These are phyloP conservation scores for Talaromyces sp. DNA, from an alignment of 2,329 filamentous ascomycete species.

Conservation along the genomic window DNA sequence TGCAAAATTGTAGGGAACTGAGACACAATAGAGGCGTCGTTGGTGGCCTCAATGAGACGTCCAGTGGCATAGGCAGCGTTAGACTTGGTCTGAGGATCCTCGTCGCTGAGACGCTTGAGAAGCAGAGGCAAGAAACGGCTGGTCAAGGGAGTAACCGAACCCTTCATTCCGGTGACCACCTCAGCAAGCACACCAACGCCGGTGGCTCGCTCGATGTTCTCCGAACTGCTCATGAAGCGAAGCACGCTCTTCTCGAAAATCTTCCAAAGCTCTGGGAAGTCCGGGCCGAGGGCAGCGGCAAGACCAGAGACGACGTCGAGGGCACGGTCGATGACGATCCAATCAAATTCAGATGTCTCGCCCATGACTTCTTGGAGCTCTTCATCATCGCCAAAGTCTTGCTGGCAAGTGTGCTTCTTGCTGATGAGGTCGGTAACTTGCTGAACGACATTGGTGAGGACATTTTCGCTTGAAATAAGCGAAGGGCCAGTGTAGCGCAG, in stretches of 20 bases:
- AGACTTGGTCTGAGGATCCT: constrained; percentile 86
- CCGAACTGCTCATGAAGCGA: constrained; percentile 79
- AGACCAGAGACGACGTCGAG: constrained; percentile 85
- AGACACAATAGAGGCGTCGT: constrained; percentile 64
- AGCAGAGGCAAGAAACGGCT: constrained; percentile 69
- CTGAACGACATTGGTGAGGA: constrained; percentile 70
- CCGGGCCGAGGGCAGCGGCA: constrained; percentile 70
- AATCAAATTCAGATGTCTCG: constrained; percentile 92
- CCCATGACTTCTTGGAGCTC: constrained; percentile 67
- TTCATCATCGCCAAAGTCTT: constrained; percentile 76
- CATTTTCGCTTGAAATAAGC: constrained; percentile 66
- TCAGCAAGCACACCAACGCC: constrained; percentile 90
- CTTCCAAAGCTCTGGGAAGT: constrained; percentile 88
- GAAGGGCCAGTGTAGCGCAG: constrained; percentile 87
- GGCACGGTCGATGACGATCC: constrained; percentile 91
- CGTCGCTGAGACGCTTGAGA: constrained; percentile 79
- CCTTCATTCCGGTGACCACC: constrained; percentile 77
- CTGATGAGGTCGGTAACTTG: constrained; percentile 74
- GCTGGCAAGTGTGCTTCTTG: constrained; percentile 86
- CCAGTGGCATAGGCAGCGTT: constrained; percentile 92
- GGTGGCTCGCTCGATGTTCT: constrained; percentile 80
- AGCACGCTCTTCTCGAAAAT: constrained; percentile 89
- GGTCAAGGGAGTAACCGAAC: constrained; percentile 76
- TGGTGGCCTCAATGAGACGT: constrained; percentile 74
- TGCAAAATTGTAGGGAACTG: constrained; percentile 70